Base-by-base conservation (phyloP, 495 filamentous ascomycete genomes). In the Talaromyces nanjingensis region DNA sequence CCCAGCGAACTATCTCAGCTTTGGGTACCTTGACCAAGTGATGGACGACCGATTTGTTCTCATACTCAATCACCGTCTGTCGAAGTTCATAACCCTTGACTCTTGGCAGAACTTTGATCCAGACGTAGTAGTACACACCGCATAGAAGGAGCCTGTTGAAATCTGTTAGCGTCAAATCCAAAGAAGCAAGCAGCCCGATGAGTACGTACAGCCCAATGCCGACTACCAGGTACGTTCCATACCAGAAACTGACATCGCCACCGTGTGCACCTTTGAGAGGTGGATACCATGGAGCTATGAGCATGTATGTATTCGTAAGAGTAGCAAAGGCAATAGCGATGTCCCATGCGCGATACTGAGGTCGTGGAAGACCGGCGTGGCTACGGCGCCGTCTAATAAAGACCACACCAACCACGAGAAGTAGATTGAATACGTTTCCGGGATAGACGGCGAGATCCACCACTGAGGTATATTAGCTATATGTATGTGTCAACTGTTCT, bases 201-300 rank as follows among this genome's bases (percentile, higher is more conserved):
- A 45, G 6, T 53, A 81, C 82, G 76, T 69, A 86, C 82, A 85
- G 76, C 22, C 70, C 83, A 42, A 87, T 74, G 2, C 84, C 84
- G 9, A 78, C 76, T 3, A 83, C 84, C 22, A 77, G 73, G 63
- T 88, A 88, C 6, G 86, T 87, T 4, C 77, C 86, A 64, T 89
- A 89, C 85, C 85, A 89, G 66, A 89, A 89, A 57, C 80, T 86
- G 2, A 89, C 84, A 63, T 85, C 79, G 0, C 86, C 86, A 1
- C 80, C 83, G 47, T 75, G 76, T 0, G 78, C 76, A 0, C 87
- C 87, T 3, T 71, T 76, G 1, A 74, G 75, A 0, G 87, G 87
- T 27, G 87, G 86, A 63, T 86, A 88, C 87, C 86, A 89, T 5
- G 87, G 87, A 69, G 84, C 84, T 9, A 84, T 75, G 22, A 89